Evolutionary conservation across 1,139 yeast species (phyloP), one percentile per base, ranked within the genome.

Genomic region (Protomyces inouyei): DNA sequence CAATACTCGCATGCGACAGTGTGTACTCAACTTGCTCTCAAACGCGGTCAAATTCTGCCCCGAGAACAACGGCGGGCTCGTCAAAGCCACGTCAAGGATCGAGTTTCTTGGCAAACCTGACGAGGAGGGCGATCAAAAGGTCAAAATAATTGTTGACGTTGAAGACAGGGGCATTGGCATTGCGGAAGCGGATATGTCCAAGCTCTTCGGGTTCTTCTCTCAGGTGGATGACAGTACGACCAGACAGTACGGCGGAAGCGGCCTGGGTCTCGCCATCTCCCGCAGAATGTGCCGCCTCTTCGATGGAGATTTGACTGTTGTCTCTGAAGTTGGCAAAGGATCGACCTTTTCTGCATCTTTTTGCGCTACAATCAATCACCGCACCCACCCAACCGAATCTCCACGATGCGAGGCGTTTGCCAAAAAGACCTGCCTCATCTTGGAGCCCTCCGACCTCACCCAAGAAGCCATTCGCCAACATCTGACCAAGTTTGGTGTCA

Each of bases 21-120:
- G 90, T 64, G 86, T 90, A 23, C 88, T 90, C 91, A 91, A 91
- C 70, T 77, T 90, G 67, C 93, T 90, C 3, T 87, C 95, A 10
- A 91, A 88, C 74, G 88, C 96, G 0, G 79, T 91, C 69, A 91
- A 91, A 73, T 91, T 91, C 70, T 90, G 97, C 8, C 84, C 83
- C 67, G 25, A 16, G 12, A 21, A 43, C 3, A 77, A 80, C 67
- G 67, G 71, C 43, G 95, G 95, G 52, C 84, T 83, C 69, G 90
- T 87, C 55, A 66, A 70, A 18, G 65, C 71, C 37, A 84, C 57
- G 6, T 43, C 64, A 10, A 52, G 45, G 35, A 57, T 65, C 3
- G 51, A 52, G 8, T 25, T 12, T 67, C 67, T 37, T 48, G 68
- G 6, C 64, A 10, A 54, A 6, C n/a, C 35, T 8, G 57, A 51